phyloP scores from a whole-genome alignment of 176 grass and related monocot genomes.

The Thalia dealbata region DNA sequence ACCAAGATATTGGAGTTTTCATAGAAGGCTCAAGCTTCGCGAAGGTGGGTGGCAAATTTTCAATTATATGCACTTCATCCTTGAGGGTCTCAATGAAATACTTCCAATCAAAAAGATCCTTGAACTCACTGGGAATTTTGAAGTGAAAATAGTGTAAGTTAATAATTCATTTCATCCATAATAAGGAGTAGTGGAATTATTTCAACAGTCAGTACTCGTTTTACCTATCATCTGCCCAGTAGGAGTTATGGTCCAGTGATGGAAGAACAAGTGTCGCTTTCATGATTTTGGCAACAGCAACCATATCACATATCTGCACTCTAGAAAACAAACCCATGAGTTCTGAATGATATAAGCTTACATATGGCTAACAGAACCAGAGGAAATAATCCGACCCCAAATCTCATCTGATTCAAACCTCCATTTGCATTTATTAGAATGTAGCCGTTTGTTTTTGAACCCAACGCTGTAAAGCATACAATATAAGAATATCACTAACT shows the following conservation, averaged over 20 bases:
- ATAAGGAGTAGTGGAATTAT: background rate
- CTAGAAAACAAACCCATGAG: conserved; percentile 25
- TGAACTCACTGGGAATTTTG: conserved; percentile 65
- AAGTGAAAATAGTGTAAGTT: conserved; percentile 20
- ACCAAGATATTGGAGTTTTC: conserved; percentile 97
- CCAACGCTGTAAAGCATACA: conserved; percentile 54
- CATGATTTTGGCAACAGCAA: conserved; percentile 92
- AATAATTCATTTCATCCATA: background rate
- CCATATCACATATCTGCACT: conserved; percentile 98
- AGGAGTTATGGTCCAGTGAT: conserved; percentile 95
- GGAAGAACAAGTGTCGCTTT: conserved; percentile 95
- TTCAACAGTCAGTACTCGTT: conserved; percentile 13
- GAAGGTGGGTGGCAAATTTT: conserved; percentile 60
- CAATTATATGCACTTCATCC: conserved; percentile 91
- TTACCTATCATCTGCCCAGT: conserved; percentile 97
- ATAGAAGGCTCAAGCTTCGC: conserved; percentile 51
- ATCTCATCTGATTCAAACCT: conserved; percentile 99
- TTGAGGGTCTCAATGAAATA: conserved; percentile 91
- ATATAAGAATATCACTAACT: background rate
- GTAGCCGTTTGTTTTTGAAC: conserved; percentile 64
- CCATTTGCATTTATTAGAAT: conserved; percentile 99
- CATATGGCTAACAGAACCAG: conserved; percentile 20
- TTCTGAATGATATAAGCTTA: conserved; percentile 11
- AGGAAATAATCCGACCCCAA: conserved; percentile 66
- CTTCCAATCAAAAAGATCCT: conserved; percentile 97